Base-by-base conservation (phyloP, 2,329 filamentous ascomycete species). In the Claviceps monticola region DNA sequence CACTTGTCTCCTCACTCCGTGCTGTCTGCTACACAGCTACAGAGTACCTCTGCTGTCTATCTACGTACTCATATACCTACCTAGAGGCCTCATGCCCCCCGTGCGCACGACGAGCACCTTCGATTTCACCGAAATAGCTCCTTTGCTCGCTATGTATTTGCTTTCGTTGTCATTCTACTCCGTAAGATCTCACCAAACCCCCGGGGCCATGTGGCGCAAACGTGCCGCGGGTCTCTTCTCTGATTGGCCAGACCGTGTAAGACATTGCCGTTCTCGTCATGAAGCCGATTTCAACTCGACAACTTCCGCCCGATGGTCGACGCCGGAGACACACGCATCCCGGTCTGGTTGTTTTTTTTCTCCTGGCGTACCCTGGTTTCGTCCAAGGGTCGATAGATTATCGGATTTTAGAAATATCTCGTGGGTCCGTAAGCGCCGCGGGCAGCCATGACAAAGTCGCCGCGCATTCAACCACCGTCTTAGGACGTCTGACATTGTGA, bases 221-320 rank as follows among this genome's bases (percentile, higher is more conserved):
- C 51, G 51, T 52, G 51, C 16, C 16, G 7, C 8, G n/a, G 16
- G 13, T n/a, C 42, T 21, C 34, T 37, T 34, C 41, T 46, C 42
- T 49, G 42, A 46, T 52, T 53, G 51, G 47, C 7, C 42, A 23
- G 21, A 19, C 8, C 5, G 37, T 17, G 39, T 34, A 49, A 42
- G n/a, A 49, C 46, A 49, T 11, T 11, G 2, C 42, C 34, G 42
- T 49, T 14, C 43, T 36, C 45, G 21, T 49, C 19, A 11, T 47
- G 34, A 47, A 26, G n/a, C 46, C 51, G 41, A 49, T 50, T 26
- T 46, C n/a, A 37, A 50, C 42, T 46, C n/a, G 43, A 50, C 42
- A 16, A 36, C 21, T 16, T 5, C 43, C 43, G 26, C 9, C 36
- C 41, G 16, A 41, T 9, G 11, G 21, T 17, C 26, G 5, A 52